Percentiles rank a stretch among this genome's conserved stretches.
phyloP scores from a whole-genome alignment of 2,329 filamentous ascomycete genomes.

The Aspergillus amoenus region DNA sequence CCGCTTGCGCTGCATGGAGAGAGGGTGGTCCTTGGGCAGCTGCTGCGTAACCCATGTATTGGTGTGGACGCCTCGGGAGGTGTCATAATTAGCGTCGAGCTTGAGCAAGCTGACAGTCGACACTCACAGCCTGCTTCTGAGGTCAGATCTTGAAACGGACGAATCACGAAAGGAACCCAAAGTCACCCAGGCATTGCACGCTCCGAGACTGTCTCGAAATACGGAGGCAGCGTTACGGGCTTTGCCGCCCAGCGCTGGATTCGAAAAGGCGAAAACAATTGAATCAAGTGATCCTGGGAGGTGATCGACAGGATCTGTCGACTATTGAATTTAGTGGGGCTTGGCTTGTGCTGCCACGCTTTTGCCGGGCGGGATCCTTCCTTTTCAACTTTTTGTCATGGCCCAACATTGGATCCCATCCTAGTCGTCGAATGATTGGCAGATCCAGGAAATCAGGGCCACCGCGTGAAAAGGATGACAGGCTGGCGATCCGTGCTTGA shows the following conservation, averaged over 20 bases:
- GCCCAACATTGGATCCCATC: conserved; percentile 4
- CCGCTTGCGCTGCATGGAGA: conserved; percentile 18
- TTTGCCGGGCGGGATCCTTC: conserved; percentile 11
- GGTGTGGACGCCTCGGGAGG: conserved; percentile 15
- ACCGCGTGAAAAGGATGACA: conserved; percentile 17
- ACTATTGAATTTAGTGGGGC: conserved; percentile 40
- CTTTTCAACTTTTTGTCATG: conserved; percentile 8
- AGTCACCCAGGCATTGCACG: background rate
- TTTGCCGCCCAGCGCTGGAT: background rate
- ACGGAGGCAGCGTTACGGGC: background rate
- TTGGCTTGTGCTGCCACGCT: conserved; percentile 27
- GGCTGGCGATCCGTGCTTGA: conserved; percentile 19
- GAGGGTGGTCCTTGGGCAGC: conserved; percentile 11
- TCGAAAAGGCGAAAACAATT: conserved; percentile 8
- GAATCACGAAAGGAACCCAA: conserved; percentile 4
- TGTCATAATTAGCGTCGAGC: conserved; percentile 16
- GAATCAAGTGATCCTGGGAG: conserved; percentile 28
- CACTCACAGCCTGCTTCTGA: background rate
- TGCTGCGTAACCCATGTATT: conserved; percentile 24
- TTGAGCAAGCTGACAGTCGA: conserved; percentile 9
- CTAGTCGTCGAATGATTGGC: conserved; percentile 7
- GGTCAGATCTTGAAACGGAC: background rate
- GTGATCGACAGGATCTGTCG: conserved; percentile 39
- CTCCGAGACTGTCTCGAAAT: background rate
- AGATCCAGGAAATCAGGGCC: conserved; percentile 7